Conservation (phyloP, 495 filamentous ascomycete genomes). For the Penicillium argentinense region DNA sequence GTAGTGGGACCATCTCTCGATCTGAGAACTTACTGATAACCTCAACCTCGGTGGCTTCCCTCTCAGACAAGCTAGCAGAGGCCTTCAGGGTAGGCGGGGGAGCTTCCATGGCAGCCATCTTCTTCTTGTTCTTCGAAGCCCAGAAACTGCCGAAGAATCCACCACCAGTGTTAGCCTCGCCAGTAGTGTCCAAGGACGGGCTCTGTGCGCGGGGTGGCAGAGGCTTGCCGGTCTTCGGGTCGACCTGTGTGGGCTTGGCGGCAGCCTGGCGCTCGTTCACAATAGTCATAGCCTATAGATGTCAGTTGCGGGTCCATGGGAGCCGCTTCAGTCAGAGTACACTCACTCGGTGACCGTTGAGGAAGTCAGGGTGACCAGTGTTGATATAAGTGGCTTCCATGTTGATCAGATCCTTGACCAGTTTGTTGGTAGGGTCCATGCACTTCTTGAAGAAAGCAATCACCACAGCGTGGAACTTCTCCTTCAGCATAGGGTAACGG, state of each 20-base stretch:
- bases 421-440: constrained; percentile 96
- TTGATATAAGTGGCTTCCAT: constrained; percentile 99
- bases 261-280: constrained; percentile 86
- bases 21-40: constrained; percentile 81
- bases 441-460: constrained; percentile 96
- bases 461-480: constrained; percentile 95
- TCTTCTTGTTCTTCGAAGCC: constrained; percentile 99
- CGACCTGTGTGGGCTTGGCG: constrained; percentile 88
- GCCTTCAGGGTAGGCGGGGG: constrained; percentile 93
- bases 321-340: not conserved
- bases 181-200: constrained; percentile 56
- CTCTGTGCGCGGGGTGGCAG: constrained; percentile 75
- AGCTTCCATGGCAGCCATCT: constrained; percentile 97
- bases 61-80: constrained; percentile 85
- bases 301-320: constrained; percentile 6
- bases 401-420: constrained; percentile 86
- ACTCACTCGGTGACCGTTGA: constrained; percentile 85
- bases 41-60: constrained; percentile 92
- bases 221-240: constrained; percentile 98
- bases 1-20: too few species aligned
- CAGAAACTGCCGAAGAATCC: constrained; percentile 99
- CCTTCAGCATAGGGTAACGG: constrained; percentile 88
- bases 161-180: constrained; percentile 56
- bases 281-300: constrained; percentile 82
- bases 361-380: constrained; percentile 96